Evolutionary conservation across 768 basidiomycete genomes (phyloP).

Genomic region (Amanita pallidorosea): DNA sequence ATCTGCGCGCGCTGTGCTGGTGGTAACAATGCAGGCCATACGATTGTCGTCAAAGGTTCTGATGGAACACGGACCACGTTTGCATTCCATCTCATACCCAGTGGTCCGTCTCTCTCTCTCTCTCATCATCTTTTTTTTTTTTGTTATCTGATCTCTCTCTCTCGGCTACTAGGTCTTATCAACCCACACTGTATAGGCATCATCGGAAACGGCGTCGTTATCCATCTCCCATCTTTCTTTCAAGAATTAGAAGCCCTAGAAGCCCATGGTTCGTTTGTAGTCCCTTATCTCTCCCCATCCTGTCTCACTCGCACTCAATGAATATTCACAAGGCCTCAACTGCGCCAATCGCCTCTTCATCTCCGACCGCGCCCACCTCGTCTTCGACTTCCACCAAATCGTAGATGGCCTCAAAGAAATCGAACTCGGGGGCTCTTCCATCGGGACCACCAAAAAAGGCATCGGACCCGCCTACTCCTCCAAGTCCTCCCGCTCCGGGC

Average conservation of each 20-base stretch:
- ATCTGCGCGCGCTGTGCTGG: conserved; percentile 95
- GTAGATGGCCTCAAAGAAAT: conserved; percentile 98
- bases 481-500: conserved; percentile 92
- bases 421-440: conserved; percentile 88
- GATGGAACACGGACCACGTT: conserved; percentile 72
- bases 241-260: no score
- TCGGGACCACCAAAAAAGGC: conserved; percentile 96
- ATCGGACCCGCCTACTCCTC: conserved; percentile 98
- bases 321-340: conserved; percentile 88
- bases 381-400: conserved; percentile 99
- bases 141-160: not conserved
- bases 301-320: not conserved
- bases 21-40: conserved; percentile 98
- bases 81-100: conserved; percentile 93
- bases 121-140: conserved; percentile 5
- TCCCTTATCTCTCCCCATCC: no score
- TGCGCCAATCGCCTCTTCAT: conserved; percentile 81
- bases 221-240: no score
- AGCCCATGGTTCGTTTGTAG: no score
- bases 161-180: conserved; percentile 66
- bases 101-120: conserved; percentile 49
- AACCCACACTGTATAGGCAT: conserved; percentile 79
- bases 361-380: conserved; percentile 93
- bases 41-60: conserved; percentile 74
- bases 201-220: conserved; percentile 93